Evolutionary conservation across 2,329 filamentous ascomycete genomes (phyloP).

Genomic region (Aspergillus sp.): DNA sequence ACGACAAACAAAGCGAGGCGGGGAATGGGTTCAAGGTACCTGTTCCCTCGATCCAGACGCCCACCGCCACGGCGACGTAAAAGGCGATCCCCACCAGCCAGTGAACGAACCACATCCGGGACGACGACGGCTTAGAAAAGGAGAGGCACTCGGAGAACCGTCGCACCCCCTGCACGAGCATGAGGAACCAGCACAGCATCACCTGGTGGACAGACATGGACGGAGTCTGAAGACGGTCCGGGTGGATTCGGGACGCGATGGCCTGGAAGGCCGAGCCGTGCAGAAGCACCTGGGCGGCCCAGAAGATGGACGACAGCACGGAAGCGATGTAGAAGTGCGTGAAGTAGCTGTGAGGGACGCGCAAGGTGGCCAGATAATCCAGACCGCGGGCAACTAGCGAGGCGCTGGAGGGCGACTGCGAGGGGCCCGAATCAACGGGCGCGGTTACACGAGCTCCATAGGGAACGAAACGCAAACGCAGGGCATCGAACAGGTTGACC

Average conservation of each 20-base stretch:
- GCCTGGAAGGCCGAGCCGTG: slow-evolving; percentile 54
- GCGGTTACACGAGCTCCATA: slow-evolving; percentile 56
- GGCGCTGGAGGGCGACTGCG: slow-evolving; percentile 8
- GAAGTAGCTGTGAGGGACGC: slow-evolving; percentile 87
- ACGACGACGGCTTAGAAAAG: slow-evolving; percentile 64
- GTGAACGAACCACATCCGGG: slow-evolving; percentile 81
- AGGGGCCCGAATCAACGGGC: slow-evolving; percentile 13
- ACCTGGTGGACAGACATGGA: slow-evolving; percentile 63
- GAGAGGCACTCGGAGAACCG: slow-evolving; percentile 72
- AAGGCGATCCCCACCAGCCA: slow-evolving; percentile 76
- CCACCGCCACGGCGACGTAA: slow-evolving; percentile 70
- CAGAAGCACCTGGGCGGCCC: slow-evolving; percentile 63
- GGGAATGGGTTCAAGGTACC: slow-evolving; percentile 44
- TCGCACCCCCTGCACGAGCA: slow-evolving; percentile 71
- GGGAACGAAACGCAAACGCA: slow-evolving; percentile 56
- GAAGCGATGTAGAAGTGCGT: slow-evolving; percentile 80
- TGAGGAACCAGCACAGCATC: slow-evolving; percentile 65
- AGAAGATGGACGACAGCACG: slow-evolving; percentile 67
- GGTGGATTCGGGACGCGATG: slow-evolving; percentile 44
- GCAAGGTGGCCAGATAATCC: slow-evolving; percentile 52
- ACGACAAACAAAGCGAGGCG: neutral
- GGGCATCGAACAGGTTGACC: slow-evolving; percentile 49
- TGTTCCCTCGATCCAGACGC: slow-evolving; percentile 81
- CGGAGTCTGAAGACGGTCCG: slow-evolving; percentile 29
- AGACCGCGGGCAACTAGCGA: slow-evolving; percentile 32